Evolutionary conservation across 2,329 filamentous ascomycete species (phyloP).

Genomic region (Thielaviopsis musarum): DNA sequence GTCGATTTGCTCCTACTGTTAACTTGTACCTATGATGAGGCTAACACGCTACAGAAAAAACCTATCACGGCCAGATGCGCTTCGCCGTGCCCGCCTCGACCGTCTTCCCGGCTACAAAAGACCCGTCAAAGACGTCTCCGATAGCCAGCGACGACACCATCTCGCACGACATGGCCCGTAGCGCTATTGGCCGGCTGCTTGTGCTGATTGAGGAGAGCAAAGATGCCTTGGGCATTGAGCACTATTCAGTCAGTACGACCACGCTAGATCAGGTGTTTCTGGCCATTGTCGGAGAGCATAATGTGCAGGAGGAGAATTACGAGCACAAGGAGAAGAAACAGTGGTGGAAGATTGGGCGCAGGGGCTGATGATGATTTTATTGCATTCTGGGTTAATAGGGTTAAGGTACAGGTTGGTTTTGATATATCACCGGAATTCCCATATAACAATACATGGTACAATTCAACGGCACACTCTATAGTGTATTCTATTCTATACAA

Average conservation of each 20-base stretch:
- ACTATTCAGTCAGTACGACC: conserved; percentile 75
- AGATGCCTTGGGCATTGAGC: conserved; percentile 52
- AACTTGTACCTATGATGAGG: background rate
- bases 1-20: background rate
- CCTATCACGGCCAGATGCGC: conserved; percentile 73
- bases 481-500: too few species aligned
- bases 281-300: conserved; percentile 63
- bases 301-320: conserved; percentile 58
- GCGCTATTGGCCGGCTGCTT: conserved; percentile 52
- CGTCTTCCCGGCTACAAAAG: conserved; percentile 14
- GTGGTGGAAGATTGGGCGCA: conserved; percentile 3
- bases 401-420: too few species aligned
- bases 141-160: background rate
- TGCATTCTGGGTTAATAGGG: background rate
- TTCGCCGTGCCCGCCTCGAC: conserved; percentile 52
- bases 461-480: background rate
- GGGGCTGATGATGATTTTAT: background rate
- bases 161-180: conserved; percentile 21
- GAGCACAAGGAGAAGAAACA: conserved; percentile 19
- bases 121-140: background rate
- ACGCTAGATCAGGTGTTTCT: conserved; percentile 86
- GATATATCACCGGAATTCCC: background rate
- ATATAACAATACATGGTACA: background rate
- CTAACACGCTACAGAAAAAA: conserved; percentile 29
- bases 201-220: conserved; percentile 57